Percentiles rank a stretch among this genome's conserved stretches.
Evolutionary conservation across 108 stramenopile species (phyloP).

Genomic region (Fragilaria radians): DNA sequence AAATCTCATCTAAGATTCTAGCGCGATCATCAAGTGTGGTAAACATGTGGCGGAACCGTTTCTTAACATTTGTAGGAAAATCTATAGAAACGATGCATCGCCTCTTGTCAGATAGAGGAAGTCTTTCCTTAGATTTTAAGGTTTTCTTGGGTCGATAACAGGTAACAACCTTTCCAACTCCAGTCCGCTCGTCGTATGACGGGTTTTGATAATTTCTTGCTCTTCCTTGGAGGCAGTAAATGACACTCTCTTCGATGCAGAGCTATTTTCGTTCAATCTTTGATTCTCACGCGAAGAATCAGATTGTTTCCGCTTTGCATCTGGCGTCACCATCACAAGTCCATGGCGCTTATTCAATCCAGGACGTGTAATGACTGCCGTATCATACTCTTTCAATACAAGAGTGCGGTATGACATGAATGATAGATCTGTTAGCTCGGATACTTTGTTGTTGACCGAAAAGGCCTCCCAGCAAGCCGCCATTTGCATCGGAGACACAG

Average conservation of each 20-base stretch:
- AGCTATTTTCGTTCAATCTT: conserved; percentile 8
- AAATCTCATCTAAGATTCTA: conserved; percentile 60
- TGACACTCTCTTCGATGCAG: neutral
- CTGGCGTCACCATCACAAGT: conserved; percentile 34
- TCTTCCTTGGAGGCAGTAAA: neutral
- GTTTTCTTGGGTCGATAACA: conserved; percentile 28
- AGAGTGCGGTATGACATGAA: conserved; percentile 40
- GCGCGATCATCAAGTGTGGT: conserved; percentile 83
- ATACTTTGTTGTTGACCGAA: conserved; percentile 49
- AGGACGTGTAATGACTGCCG: conserved; percentile 9
- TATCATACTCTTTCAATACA: conserved; percentile 33
- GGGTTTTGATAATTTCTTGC: conserved; percentile 8
- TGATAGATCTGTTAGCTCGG: conserved; percentile 33
- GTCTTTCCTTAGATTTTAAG: conserved; percentile 7
- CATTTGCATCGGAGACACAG: conserved; percentile 43
- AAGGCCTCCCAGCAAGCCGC: conserved; percentile 70
- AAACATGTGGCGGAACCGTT: conserved; percentile 89
- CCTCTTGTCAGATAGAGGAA: conserved; percentile 2
- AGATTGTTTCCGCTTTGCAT: conserved; percentile 20
- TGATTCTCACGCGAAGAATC: neutral
- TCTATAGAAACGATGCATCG: conserved; percentile 15
- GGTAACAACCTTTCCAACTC: conserved; percentile 37
- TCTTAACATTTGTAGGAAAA: conserved; percentile 24
- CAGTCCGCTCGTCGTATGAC: conserved; percentile 46
- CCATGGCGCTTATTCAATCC: conserved; percentile 15